These are phyloP conservation scores for Cercospora sp. DNA, from an alignment of 2,329 filamentous ascomycete genomes.

Conservation along the genomic window DNA sequence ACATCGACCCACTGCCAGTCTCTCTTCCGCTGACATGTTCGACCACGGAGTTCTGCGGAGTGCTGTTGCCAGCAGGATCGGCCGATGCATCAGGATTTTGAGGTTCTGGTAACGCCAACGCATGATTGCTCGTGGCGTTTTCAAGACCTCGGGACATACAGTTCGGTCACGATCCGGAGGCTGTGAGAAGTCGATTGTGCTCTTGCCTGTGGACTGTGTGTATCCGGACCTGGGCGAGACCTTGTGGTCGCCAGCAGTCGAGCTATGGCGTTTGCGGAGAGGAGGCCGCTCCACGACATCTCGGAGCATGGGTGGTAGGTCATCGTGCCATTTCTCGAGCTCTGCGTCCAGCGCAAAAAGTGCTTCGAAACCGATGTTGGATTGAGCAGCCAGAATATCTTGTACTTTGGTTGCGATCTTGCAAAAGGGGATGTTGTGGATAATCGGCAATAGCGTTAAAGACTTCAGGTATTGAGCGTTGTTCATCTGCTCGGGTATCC, in stretches of 20 bases:
- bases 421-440: slow-evolving; percentile 77
- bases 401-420: slow-evolving; percentile 77
- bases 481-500: slow-evolving; percentile 43
- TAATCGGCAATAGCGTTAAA: slow-evolving; percentile 67
- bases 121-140: slow-evolving; percentile 71
- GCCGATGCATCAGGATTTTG: slow-evolving; percentile 73
- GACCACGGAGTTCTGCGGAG: slow-evolving; percentile 55
- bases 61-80: slow-evolving; percentile 66
- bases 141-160: slow-evolving; percentile 66
- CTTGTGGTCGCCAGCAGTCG: slow-evolving; percentile 12
- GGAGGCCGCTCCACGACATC: slow-evolving; percentile 21
- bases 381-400: slow-evolving; percentile 69
- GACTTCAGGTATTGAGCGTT: slow-evolving; percentile 52
- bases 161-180: slow-evolving; percentile 55
- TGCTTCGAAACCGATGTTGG: slow-evolving; percentile 66
- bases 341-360: slow-evolving; percentile 67
- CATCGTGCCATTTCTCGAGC: slow-evolving; percentile 71
- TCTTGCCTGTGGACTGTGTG: slow-evolving; percentile 20
- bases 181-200: slow-evolving; percentile 57
- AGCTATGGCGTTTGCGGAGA: slow-evolving; percentile 14
- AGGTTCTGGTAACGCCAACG: slow-evolving; percentile 81
- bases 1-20: slow-evolving; percentile 67
- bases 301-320: slow-evolving; percentile 56
- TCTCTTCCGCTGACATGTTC: slow-evolving; percentile 62
- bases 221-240: slow-evolving; percentile 18